phyloP scores from a whole-genome alignment of 768 basidiomycete species.

The Mrakia hoshinonis region DNA sequence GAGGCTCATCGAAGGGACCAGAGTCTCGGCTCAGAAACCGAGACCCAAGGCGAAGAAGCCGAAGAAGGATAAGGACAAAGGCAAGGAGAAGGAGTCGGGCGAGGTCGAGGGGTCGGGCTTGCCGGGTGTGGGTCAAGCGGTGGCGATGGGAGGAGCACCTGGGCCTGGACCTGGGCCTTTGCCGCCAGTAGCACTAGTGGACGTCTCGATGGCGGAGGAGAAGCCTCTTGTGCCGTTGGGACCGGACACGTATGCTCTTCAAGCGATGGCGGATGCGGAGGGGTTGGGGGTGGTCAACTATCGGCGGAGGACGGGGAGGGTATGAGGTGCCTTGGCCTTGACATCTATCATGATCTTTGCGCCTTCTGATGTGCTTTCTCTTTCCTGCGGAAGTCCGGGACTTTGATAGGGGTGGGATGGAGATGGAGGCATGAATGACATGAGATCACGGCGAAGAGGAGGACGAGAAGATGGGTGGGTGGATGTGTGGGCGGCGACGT shows the following conservation, averaged over 20 bases:
- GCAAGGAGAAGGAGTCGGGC: conserved; percentile 2
- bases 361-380: too few species aligned
- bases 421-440: too few species aligned
- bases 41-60: not conserved
- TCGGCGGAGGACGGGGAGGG: not conserved
- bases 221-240: not conserved
- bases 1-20: not conserved
- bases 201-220: not conserved
- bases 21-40: not conserved
- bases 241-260: not conserved
- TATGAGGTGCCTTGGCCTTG: not conserved
- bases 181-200: too few species aligned
- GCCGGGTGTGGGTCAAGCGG: too few species aligned
- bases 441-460: too few species aligned
- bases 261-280: not conserved
- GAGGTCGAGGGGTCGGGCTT: too few species aligned
- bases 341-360: not conserved
- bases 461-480: too few species aligned
- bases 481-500: too few species aligned
- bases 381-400: too few species aligned
- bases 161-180: too few species aligned
- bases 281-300: conserved; percentile 5
- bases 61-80: not conserved
- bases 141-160: too few species aligned
- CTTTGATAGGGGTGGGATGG: too few species aligned